A percentile compares a stretch with the other conserved stretches of the same genome.
These are phyloP conservation scores for Gossypium raimondii DNA, from an alignment of 345 rosid genomes.

Conservation along the genomic window DNA sequence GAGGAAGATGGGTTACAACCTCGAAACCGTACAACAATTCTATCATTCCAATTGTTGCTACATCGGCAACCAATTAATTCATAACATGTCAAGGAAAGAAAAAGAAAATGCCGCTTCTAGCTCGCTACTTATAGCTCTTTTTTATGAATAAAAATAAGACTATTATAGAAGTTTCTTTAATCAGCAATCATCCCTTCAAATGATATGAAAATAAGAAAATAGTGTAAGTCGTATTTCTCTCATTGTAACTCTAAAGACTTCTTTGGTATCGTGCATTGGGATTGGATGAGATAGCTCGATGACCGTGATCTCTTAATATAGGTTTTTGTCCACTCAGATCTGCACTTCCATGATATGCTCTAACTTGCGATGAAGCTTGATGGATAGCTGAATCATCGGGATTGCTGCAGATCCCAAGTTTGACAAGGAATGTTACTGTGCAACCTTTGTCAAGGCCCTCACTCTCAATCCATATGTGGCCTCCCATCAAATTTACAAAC, in stretches of 20 bases:
- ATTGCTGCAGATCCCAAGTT: conserved; percentile 55
- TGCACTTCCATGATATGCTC: conserved; percentile 52
- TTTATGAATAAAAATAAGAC: too few relatives aligned
- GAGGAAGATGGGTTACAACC: too few relatives aligned
- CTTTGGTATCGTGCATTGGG: conserved; percentile 39
- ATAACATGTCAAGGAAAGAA: neutral
- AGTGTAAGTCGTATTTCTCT: too few relatives aligned
- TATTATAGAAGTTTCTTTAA: too few relatives aligned
- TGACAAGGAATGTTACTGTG: conserved; percentile 54
- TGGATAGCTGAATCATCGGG: conserved; percentile 30
- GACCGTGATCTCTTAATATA: conserved; percentile 24
- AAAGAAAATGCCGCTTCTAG: neutral
- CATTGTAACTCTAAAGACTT: conserved; percentile 34
- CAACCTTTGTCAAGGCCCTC: conserved; percentile 79
- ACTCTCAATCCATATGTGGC: conserved; percentile 87
- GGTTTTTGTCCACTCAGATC: conserved; percentile 32
- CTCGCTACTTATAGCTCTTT: neutral
- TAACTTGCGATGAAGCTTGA: conserved; percentile 39
- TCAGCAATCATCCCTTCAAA: neutral
- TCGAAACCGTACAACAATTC: too few relatives aligned
- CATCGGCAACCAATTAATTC: neutral
- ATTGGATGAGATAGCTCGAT: conserved; percentile 18
- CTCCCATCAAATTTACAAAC: conserved; percentile 90
- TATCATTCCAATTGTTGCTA: too few relatives aligned
- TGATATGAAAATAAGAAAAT: neutral